Base-by-base conservation (phyloP, 129 eudicot genomes). In the Deinandra increscens region DNA sequence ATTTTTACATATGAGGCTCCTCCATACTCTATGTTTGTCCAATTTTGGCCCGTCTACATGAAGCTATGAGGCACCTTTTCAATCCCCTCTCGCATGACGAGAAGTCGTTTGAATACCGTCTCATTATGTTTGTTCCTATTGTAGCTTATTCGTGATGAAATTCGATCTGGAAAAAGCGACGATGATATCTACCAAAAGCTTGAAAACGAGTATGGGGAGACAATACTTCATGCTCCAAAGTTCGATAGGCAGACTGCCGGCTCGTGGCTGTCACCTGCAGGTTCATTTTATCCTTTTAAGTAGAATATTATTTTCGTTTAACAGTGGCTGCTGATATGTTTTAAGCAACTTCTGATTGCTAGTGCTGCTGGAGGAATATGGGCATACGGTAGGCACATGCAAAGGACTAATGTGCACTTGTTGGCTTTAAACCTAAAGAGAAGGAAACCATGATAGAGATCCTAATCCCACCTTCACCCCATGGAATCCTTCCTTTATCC, bases 181-280 rank as follows among this genome's bases (percentile, higher is more conserved):
- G 88, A 92, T 68, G 98, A 92, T 38, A 88, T 92, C 74, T 92
- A 71, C 62, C 82, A 84, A 51, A 92, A 86, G 86, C 98, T 92
- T 53, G 96, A 86, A 75, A 84, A 84, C 0, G 96, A 92, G 54
- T 92, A 58, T 60, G 98, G 98, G 56, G 98, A 92, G 75, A 92
- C 96, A 11, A 89, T 88, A 39, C 95, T 92, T 54, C 88, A 92
- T 71, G 81, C 89, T 26, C 98, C 98, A 54, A 92, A 88, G 79
- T 92, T 92, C 23, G 98, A 92, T 71, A 56, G 84, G 86, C 98
- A 92, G 83, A 88, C 98, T 72, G 98, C 98, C 41, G 96, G 86
- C 64, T 77, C 88, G 38, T 92, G 98, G 98, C 81, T 92, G 14
- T 82, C 96, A 26, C 96, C 95, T 38, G 98, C 38, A 82, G 86